phyloP scores from a whole-genome alignment of 1,284 basidiomycete genomes.

The Leccinum pachyderme region DNA sequence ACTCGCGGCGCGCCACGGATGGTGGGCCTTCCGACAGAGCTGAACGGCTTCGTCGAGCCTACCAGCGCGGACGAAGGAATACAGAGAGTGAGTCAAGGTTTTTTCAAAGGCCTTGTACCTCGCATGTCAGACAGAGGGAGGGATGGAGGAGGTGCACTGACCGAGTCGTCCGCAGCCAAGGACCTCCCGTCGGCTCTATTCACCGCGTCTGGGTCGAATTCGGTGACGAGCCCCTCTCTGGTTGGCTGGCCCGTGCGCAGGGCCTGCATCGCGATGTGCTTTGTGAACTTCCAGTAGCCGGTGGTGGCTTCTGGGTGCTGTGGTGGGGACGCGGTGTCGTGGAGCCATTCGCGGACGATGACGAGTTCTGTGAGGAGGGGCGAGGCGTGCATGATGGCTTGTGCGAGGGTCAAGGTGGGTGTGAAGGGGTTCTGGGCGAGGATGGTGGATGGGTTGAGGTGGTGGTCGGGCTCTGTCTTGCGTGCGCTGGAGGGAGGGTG shows the following conservation, averaged over 20 bases:
- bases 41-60: slow-evolving; percentile 81
- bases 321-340: slow-evolving; percentile 62
- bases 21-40: slow-evolving; percentile 79
- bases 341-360: slow-evolving; percentile 80
- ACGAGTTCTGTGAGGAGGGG: slow-evolving; percentile 67
- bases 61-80: slow-evolving; percentile 79
- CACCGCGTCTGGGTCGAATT: slow-evolving; percentile 77
- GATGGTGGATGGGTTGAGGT: slow-evolving; percentile 49
- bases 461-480: slow-evolving; percentile 51
- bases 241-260: slow-evolving; percentile 49
- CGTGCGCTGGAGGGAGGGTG: slow-evolving; percentile 46
- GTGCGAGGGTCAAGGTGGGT: slow-evolving; percentile 69
- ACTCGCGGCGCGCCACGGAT: slow-evolving; percentile 89
- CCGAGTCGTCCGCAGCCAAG: slow-evolving; percentile 72
- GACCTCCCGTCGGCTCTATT: slow-evolving; percentile 51
- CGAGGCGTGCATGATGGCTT: slow-evolving; percentile 62
- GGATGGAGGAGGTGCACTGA: slow-evolving; percentile 35
- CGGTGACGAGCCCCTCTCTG: slow-evolving; percentile 55
- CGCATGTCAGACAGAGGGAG: neutral
- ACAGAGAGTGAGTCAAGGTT: slow-evolving; percentile 69
- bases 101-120: slow-evolving; percentile 70
- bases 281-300: slow-evolving; percentile 84
- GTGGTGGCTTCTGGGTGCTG: slow-evolving; percentile 65
- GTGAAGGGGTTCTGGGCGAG: slow-evolving; percentile 74
- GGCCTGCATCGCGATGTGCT: slow-evolving; percentile 65